Percentiles rank a stretch among this genome's conserved stretches.
Evolutionary conservation across 129 eudicot genomes (phyloP).

Genomic region (Apium graveolens): DNA sequence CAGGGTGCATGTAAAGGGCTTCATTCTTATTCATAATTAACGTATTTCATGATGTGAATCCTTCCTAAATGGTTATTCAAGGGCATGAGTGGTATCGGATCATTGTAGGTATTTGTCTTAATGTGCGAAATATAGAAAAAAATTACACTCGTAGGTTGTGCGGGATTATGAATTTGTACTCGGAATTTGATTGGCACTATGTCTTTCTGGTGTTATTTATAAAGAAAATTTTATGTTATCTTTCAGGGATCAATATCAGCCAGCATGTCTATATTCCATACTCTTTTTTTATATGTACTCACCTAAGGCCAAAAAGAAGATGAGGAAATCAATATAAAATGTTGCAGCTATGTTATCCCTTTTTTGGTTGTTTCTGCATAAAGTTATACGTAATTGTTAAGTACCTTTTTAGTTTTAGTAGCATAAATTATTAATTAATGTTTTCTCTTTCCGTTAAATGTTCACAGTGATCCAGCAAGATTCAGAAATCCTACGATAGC

Average conservation of each 20-base stretch:
- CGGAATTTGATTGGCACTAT: not conserved
- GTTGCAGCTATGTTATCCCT: too few species aligned
- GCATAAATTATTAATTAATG: too few species aligned
- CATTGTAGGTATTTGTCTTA: not conserved
- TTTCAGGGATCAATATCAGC: slow-evolving; percentile 92
- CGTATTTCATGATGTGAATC: not conserved
- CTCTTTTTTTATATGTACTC: slow-evolving; percentile 78
- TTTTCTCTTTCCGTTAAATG: too few species aligned
- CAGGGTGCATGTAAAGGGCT: too few species aligned
- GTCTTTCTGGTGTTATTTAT: not conserved
- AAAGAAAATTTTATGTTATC: not conserved
- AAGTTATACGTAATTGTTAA: too few species aligned
- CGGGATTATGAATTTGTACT: not conserved
- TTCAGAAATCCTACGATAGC: too few species aligned
- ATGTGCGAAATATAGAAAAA: not conserved
- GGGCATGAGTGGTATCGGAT: not conserved
- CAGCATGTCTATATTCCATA: slow-evolving; percentile 93
- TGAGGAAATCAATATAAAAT: too few species aligned
- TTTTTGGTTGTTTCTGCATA: too few species aligned
- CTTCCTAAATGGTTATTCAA: not conserved
- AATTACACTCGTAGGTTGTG: not conserved
- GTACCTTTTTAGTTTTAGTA: too few species aligned
- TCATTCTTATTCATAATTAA: too few species aligned
- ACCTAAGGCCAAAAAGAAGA: slow-evolving; percentile 79
- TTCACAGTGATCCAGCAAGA: too few species aligned